Conservation (phyloP, 2,329 filamentous ascomycete genomes). For the Westerdykella sp. region DNA sequence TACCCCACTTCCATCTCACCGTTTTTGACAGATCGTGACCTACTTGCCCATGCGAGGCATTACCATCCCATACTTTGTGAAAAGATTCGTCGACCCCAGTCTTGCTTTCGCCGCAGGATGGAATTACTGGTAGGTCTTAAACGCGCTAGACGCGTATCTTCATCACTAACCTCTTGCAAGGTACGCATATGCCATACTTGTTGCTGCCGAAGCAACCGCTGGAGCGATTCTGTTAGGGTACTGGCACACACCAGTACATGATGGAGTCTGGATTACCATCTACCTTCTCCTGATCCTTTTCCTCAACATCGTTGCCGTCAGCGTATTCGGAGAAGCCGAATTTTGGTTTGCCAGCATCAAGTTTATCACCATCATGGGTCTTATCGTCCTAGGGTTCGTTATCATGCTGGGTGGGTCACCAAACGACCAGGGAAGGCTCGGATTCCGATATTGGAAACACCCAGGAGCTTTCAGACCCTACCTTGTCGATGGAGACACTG, state of each 20-base stretch:
- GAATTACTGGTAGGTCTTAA: slow-evolving; percentile 23
- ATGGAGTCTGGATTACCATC: slow-evolving; percentile 33
- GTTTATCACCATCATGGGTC: slow-evolving; percentile 34
- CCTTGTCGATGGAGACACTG: slow-evolving; percentile 51
- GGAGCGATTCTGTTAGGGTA: slow-evolving; percentile 32
- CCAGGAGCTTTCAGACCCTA: slow-evolving; percentile 50
- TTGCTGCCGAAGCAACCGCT: slow-evolving; percentile 31
- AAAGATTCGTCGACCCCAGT: slow-evolving; percentile 44
- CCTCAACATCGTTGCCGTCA: slow-evolving; percentile 33
- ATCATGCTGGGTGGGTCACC: slow-evolving; percentile 34
- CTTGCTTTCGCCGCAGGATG: slow-evolving; percentile 32
- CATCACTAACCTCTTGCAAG: slow-evolving; percentile 1
- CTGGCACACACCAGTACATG: slow-evolving; percentile 29
- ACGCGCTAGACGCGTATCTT: neutral
- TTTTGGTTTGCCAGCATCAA: slow-evolving; percentile 50
- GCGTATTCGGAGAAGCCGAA: slow-evolving; percentile 43
- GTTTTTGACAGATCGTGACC: slow-evolving; percentile 24
- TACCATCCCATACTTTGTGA: slow-evolving; percentile 36
- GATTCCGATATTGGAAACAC: slow-evolving; percentile 63
- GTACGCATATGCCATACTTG: slow-evolving; percentile 33
- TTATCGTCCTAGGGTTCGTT: slow-evolving; percentile 32
- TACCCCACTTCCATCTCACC: too few relatives aligned
- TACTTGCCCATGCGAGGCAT: slow-evolving; percentile 37
- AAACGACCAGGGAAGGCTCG: slow-evolving; percentile 35
- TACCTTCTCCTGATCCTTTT: slow-evolving; percentile 31